Conservation (phyloP, 83 land plant species). For the Larix sibirica region DNA sequence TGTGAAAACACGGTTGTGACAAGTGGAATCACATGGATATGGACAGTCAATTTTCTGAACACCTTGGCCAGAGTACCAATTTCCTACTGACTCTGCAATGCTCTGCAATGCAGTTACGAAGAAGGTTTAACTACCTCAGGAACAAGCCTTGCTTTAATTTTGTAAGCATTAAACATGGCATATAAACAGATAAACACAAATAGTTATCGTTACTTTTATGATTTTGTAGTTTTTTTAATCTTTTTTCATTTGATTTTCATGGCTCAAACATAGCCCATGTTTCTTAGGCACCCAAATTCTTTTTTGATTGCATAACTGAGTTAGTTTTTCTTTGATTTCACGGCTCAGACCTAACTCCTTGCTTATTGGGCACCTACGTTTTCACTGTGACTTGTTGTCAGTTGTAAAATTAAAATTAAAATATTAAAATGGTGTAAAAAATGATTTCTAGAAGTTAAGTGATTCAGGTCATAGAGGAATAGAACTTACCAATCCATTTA, state of each 20-base stretch:
- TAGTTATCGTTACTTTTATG: neutral
- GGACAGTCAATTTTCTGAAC: constrained; percentile 34
- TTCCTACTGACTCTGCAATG: constrained; percentile 39
- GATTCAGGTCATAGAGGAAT: neutral
- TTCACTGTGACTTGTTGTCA: too few relatives aligned
- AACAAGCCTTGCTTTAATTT: neutral
- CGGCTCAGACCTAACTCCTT: too few relatives aligned
- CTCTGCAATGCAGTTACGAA: constrained; percentile 24
- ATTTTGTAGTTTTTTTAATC: neutral
- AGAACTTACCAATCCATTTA: constrained; percentile 35
- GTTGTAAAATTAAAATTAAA: neutral
- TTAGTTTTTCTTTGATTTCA: too few relatives aligned
- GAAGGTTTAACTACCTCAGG: neutral
- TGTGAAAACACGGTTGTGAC: constrained; percentile 27
- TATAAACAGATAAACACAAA: neutral
- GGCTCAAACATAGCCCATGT: too few relatives aligned
- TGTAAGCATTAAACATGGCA: neutral
- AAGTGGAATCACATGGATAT: constrained; percentile 47
- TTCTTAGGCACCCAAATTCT: too few relatives aligned
- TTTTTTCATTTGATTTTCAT: too few relatives aligned
- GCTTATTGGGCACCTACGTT: too few relatives aligned
- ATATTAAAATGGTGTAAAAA: neutral
- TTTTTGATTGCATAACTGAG: too few relatives aligned
- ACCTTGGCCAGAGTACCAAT: constrained; percentile 36
- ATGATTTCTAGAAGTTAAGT: neutral